A percentile compares a stretch with the other conserved stretches of the same genome.
These are phyloP conservation scores for Oxyria digyna DNA, from an alignment of 148 eudicot species.

Conservation along the genomic window DNA sequence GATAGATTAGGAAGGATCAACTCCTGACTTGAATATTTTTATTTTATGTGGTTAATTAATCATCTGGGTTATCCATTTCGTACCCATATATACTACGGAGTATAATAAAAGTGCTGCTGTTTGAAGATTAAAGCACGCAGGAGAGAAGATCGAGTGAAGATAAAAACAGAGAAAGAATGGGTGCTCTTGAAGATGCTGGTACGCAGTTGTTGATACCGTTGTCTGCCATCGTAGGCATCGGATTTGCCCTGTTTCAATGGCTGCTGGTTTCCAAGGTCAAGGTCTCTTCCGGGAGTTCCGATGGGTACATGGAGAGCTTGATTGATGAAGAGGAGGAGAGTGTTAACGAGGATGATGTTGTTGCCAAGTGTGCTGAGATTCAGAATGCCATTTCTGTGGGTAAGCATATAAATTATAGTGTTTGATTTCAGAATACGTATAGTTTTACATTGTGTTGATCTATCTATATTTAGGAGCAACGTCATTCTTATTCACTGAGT, in stretches of 20 bases:
- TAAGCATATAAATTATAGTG: too few relatives aligned
- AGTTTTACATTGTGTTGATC: too few relatives aligned
- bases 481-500: constrained; percentile 43
- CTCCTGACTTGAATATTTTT: not conserved
- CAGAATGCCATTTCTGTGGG: constrained; percentile 72
- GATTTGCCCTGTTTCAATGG: constrained; percentile 56
- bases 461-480: constrained; percentile 61
- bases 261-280: constrained; percentile 36
- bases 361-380: constrained; percentile 58
- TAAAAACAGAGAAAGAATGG: not conserved
- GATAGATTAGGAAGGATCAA: not conserved
- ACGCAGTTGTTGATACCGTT: constrained; percentile 48
- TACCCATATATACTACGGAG: too few relatives aligned
- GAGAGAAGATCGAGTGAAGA: too few relatives aligned
- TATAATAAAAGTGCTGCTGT: too few relatives aligned
- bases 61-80: constrained; percentile 4
- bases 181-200: constrained; percentile 44
- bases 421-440: too few relatives aligned
- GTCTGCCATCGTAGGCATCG: constrained; percentile 56
- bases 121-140: too few relatives aligned
- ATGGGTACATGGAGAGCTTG: constrained; percentile 33
- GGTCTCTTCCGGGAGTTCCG: constrained; percentile 32
- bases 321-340: constrained; percentile 55
- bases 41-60: not conserved
- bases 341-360: constrained; percentile 32